Percentiles rank a stretch among this genome's conserved stretches.
Conservation (phyloP, 345 rosid genomes). For the Rhodamnia rubescens region DNA sequence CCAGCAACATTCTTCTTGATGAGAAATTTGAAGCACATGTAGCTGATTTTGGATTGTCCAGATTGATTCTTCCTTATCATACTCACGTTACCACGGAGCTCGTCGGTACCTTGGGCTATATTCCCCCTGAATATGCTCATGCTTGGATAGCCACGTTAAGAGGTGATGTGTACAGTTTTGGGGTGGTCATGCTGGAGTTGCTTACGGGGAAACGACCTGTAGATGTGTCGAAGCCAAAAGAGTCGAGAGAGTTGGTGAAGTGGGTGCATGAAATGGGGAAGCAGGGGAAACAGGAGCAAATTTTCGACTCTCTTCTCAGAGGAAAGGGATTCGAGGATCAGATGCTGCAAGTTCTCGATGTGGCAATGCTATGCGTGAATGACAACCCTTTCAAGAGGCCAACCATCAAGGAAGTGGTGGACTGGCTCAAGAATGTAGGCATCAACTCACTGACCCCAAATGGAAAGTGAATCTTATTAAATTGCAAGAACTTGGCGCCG, state of each 20-base stretch:
- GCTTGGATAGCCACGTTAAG: conserved; percentile 38
- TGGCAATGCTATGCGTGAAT: conserved; percentile 28
- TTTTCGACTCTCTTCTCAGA: conserved; percentile 22
- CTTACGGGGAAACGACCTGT: conserved; percentile 36
- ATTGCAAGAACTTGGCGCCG: background rate
- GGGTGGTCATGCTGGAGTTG: conserved; percentile 37
- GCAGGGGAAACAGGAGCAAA: conserved; percentile 20
- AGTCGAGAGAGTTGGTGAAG: conserved; percentile 23
- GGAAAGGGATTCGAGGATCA: conserved; percentile 32
- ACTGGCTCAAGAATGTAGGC: conserved; percentile 11
- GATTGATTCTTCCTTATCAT: conserved; percentile 33
- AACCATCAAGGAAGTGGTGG: conserved; percentile 27
- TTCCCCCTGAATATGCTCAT: conserved; percentile 39
- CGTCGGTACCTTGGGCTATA: conserved; percentile 36
- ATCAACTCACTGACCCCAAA: background rate
- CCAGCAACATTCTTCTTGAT: conserved; percentile 39
- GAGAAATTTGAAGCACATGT: conserved; percentile 31
- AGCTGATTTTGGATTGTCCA: conserved; percentile 33
- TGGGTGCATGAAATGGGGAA: conserved; percentile 30
- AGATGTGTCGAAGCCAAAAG: conserved; percentile 24
- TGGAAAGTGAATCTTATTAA: background rate
- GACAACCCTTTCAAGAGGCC: conserved; percentile 34
- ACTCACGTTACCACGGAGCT: conserved; percentile 39
- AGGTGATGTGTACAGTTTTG: conserved; percentile 42
- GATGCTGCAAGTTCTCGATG: conserved; percentile 25